These are phyloP conservation scores for Calocera cornea DNA, from an alignment of 768 basidiomycete genomes.

Conservation along the genomic window DNA sequence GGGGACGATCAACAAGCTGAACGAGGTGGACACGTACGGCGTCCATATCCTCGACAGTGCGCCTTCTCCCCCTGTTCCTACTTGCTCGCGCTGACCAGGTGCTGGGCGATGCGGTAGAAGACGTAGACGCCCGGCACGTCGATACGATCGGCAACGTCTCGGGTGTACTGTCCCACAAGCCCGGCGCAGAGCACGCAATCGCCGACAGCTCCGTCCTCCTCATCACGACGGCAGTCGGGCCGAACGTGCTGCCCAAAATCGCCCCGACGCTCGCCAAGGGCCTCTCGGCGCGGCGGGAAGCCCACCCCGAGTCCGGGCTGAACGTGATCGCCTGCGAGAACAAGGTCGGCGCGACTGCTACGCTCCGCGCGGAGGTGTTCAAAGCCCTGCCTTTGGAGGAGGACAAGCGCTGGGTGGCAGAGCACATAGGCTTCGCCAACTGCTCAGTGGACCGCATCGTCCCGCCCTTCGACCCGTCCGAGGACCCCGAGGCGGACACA, in stretches of 20 bases:
- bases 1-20: constrained; percentile 23
- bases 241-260: constrained; percentile 25
- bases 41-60: constrained; percentile 24
- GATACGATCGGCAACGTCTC: constrained; percentile 11
- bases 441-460: constrained; percentile 33
- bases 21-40: constrained; percentile 21
- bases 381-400: constrained; percentile 20
- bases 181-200: constrained; percentile 15
- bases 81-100: background rate
- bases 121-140: background rate
- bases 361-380: constrained; percentile 22
- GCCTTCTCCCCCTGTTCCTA: background rate
- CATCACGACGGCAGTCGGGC: constrained; percentile 30
- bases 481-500: constrained; percentile 10
- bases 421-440: constrained; percentile 30
- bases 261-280: constrained; percentile 27
- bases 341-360: constrained; percentile 26
- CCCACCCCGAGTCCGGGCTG: constrained; percentile 16
- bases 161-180: constrained; percentile 15
- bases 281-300: constrained; percentile 20
- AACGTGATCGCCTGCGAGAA: constrained; percentile 34
- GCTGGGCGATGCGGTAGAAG: background rate
- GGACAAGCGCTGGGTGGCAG: constrained; percentile 20
- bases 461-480: constrained; percentile 14
- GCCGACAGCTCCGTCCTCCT: constrained; percentile 19